Conservation (phyloP, 306 rosid species). For the Cicer arietinum region DNA sequence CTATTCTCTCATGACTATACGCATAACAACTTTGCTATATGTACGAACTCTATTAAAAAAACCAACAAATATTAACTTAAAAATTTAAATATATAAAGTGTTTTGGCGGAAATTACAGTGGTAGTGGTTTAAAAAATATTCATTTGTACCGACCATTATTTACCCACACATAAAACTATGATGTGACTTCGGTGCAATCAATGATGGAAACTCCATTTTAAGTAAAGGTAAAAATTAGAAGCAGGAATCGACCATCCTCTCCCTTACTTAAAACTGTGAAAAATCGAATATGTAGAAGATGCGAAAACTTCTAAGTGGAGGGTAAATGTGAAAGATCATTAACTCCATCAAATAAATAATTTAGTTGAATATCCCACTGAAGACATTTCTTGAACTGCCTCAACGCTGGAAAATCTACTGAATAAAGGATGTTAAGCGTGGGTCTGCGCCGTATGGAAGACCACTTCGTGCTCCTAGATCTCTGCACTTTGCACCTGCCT, state of each 20-base stretch:
- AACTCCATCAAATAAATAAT: slow-evolving; percentile 16
- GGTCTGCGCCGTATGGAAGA: slow-evolving; percentile 75
- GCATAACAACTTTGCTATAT: too few species aligned
- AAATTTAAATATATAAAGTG: too few species aligned
- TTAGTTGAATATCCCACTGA: slow-evolving; percentile 16
- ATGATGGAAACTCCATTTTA: slow-evolving; percentile 24
- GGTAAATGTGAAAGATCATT: slow-evolving; percentile 4
- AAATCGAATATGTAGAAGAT: not conserved
- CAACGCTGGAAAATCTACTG: slow-evolving; percentile 33
- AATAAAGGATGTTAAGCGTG: slow-evolving; percentile 63
- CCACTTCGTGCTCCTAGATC: slow-evolving; percentile 88
- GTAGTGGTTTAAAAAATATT: too few species aligned
- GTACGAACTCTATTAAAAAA: too few species aligned
- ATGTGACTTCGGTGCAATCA: slow-evolving; percentile 7
- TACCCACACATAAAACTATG: not conserved
- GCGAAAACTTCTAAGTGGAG: not conserved
- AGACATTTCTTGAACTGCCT: not conserved
- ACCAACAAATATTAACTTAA: too few species aligned
- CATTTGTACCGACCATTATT: too few species aligned
- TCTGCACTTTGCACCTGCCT: slow-evolving; percentile 91
- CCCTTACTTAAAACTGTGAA: not conserved
- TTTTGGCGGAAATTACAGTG: too few species aligned
- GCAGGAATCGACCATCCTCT: not conserved
- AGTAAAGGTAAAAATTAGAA: slow-evolving; percentile 16
- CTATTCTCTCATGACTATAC: not conserved